Evolutionary conservation across 2,329 filamentous ascomycete genomes (phyloP).

Genomic region (Cryphonectria radicalis): DNA sequence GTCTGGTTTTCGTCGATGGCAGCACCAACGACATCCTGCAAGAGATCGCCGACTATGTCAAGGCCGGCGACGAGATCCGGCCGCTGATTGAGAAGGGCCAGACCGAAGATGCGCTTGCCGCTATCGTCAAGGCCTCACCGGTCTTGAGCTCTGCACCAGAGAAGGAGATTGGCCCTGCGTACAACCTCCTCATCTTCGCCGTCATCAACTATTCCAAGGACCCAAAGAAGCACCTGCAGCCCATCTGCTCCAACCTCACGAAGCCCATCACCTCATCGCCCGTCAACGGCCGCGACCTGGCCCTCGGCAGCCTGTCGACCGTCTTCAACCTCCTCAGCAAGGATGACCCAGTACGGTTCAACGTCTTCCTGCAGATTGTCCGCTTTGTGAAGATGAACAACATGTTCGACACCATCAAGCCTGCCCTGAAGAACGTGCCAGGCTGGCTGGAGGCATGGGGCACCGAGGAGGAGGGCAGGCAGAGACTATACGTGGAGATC

Average conservation of each 20-base stretch:
- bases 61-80: slow-evolving; percentile 77
- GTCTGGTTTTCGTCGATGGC: slow-evolving; percentile 83
- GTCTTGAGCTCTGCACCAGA: slow-evolving; percentile 85
- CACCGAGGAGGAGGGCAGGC: slow-evolving; percentile 77
- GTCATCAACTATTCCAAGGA: slow-evolving; percentile 79
- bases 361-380: slow-evolving; percentile 88
- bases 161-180: slow-evolving; percentile 94
- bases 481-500: slow-evolving; percentile 82
- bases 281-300: slow-evolving; percentile 80
- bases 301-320: slow-evolving; percentile 88
- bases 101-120: slow-evolving; percentile 87
- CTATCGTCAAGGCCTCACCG: slow-evolving; percentile 79
- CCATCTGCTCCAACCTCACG: slow-evolving; percentile 86
- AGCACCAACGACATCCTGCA: slow-evolving; percentile 89
- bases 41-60: slow-evolving; percentile 94
- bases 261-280: slow-evolving; percentile 87
- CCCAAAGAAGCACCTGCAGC: slow-evolving; percentile 82
- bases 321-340: slow-evolving; percentile 92
- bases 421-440: slow-evolving; percentile 82
- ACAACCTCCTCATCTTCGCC: slow-evolving; percentile 95
- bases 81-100: slow-evolving; percentile 73
- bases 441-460: slow-evolving; percentile 85
- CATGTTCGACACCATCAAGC: slow-evolving; percentile 82
- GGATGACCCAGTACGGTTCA: slow-evolving; percentile 79
- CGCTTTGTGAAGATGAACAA: slow-evolving; percentile 76